These are phyloP conservation scores for Stereocaulon alpinum DNA, from an alignment of 495 filamentous ascomycete genomes.

Conservation along the genomic window DNA sequence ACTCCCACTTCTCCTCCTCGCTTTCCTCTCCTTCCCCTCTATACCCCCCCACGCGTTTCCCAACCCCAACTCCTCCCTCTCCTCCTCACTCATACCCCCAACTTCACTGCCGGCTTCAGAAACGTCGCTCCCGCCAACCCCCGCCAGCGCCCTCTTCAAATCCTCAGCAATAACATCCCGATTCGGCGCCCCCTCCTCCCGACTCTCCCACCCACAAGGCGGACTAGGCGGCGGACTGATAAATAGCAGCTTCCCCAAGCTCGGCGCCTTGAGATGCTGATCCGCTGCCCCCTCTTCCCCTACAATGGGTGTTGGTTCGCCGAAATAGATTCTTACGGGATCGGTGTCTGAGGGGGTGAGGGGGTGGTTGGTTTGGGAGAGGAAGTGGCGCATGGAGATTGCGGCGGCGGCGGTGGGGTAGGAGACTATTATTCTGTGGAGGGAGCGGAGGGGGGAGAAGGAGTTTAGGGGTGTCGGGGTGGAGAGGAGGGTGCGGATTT, in stretches of 20 bases:
- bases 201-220: slow-evolving; percentile 87
- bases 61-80: slow-evolving; percentile 27
- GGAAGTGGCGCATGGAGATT: slow-evolving; percentile 54
- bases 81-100: slow-evolving; percentile 39
- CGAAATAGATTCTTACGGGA: slow-evolving; percentile 77
- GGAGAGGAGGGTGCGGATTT: slow-evolving; percentile 63
- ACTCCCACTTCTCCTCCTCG: slow-evolving; percentile 38
- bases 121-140: too few species aligned
- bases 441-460: slow-evolving; percentile 85
- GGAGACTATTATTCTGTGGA: slow-evolving; percentile 84
- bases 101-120: too few species aligned
- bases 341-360: slow-evolving; percentile 23
- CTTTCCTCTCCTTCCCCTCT: too few species aligned
- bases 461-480: slow-evolving; percentile 61
- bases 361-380: slow-evolving; percentile 50
- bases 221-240: slow-evolving; percentile 88
- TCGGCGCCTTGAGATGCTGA: slow-evolving; percentile 68
- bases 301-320: slow-evolving; percentile 58
- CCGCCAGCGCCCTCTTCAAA: slow-evolving; percentile 67
- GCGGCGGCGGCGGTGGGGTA: slow-evolving; percentile 68
- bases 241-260: slow-evolving; percentile 88
- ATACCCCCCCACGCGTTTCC: slow-evolving; percentile 12
- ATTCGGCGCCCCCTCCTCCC: slow-evolving; percentile 84
- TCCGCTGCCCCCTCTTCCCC: slow-evolving; percentile 41
- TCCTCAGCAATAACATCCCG: slow-evolving; percentile 88